Percentiles rank a stretch among this genome's conserved stretches.
These are phyloP conservation scores for Hyparrhenia diplandra DNA, from an alignment of 176 grass and related monocot species.

Conservation along the genomic window DNA sequence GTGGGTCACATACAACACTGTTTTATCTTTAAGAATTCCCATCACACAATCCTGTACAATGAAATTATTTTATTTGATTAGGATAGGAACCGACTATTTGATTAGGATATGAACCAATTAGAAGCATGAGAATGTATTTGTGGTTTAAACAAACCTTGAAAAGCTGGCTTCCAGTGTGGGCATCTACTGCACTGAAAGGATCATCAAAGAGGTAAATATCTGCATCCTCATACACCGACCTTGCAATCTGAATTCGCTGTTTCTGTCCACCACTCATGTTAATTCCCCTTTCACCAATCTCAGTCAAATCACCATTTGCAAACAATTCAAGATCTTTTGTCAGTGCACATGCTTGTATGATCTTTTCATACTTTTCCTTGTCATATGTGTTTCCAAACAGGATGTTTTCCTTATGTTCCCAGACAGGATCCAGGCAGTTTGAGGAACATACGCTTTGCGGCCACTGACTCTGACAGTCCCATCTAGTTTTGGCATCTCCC, in stretches of 20 bases:
- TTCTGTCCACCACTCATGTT: constrained; percentile 99
- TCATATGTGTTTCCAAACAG: constrained; percentile 81
- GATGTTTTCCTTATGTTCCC: constrained; percentile 97
- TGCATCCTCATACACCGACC: constrained; percentile 78
- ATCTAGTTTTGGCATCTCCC: constrained; percentile 80
- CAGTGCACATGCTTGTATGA: constrained; percentile 77
- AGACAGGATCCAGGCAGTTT: constrained; percentile 94
- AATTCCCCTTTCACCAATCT: constrained; percentile 99
- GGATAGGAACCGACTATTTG: not conserved
- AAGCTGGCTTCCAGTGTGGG: constrained; percentile 85
- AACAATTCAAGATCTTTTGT: constrained; percentile 89
- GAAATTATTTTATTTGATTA: constrained; percentile 16
- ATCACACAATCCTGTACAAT: constrained; percentile 80
- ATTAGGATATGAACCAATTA: not conserved
- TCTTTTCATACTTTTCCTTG: constrained; percentile 65
- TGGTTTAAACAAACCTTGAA: constrained; percentile 66
- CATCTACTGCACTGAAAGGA: constrained; percentile 96
- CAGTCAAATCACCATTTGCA: constrained; percentile 89
- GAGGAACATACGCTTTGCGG: constrained; percentile 92
- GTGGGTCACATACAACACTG: constrained; percentile 90
- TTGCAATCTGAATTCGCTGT: constrained; percentile 93
- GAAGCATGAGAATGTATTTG: not conserved
- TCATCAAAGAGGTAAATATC: constrained; percentile 97
- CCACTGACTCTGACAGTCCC: constrained; percentile 74
- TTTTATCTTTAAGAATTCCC: constrained; percentile 87